Base-by-base conservation (phyloP, 495 filamentous ascomycete genomes). In the Bryoglossum gracile region DNA sequence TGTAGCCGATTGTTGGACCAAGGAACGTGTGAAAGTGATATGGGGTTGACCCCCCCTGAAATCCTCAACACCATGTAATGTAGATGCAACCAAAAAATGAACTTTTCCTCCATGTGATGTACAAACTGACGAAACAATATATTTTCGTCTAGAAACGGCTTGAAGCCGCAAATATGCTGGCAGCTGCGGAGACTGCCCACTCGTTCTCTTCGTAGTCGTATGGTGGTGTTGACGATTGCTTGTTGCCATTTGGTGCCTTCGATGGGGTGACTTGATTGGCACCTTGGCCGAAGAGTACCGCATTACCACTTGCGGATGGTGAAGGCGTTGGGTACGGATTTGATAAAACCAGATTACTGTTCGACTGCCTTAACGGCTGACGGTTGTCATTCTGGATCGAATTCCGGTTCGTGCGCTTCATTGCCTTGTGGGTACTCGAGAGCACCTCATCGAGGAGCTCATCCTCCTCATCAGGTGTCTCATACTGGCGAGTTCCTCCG, bases 401-500 rank as follows among this genome's bases (percentile, higher is more conserved):
- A 40, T 76, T 69, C 56, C 70, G 67, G 54, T 77, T 70, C 28
- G 77, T 60, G 38, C 64, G 65, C 49, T 72, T 74, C 65, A 74
- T 73, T 1, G 67, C 76, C 13, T 62, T 57, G 16, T 69, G 69
- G 3, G 73, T 72, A 28, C 69, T 69, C 16, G 56, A 38, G 57
- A 77, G 51, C 46, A 70, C 91, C 65, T 97, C 92, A 58, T 95
- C 89, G 9, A 95, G 71, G 10, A 98, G 77, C 65, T 99, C 92
- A 53, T 97, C 92, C 58, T 97, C 89, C 65, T 99, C 92, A 60
- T 95, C 89, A 0, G 94, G 87, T 3, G 89, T 94, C 65, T 97
- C 94, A 60, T 96, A 94, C 57, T 91, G 85, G 11, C 81, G 82
- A n/a, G n/a, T n/a, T n/a, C n/a, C n/a, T n/a, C n/a, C n/a, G 50